phyloP scores from a whole-genome alignment of 305 asterid genomes.

The Solanum chacoense region DNA sequence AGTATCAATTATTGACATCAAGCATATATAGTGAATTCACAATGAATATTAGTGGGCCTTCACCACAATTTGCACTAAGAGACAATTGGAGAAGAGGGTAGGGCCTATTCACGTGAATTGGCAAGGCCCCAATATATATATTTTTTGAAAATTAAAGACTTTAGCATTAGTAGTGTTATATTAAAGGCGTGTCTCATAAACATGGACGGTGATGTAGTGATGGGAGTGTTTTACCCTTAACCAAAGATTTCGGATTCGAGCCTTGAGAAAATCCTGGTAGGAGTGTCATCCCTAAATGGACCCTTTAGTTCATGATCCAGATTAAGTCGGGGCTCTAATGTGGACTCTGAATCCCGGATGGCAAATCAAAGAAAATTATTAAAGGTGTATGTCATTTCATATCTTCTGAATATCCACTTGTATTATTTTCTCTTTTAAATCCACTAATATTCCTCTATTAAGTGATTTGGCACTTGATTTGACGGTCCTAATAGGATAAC shows the following conservation, averaged over 20 bases:
- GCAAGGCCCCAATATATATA: slow-evolving; percentile 1
- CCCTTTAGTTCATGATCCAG: no score
- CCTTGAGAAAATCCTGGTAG: no score
- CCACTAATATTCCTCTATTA: neutral
- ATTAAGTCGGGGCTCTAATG: neutral
- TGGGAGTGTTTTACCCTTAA: no score
- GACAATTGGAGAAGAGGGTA: slow-evolving; percentile 28
- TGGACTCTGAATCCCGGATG: neutral
- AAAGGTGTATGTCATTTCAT: neutral
- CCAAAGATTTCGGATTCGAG: accelerated
- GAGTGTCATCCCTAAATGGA: neutral
- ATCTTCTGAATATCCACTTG: neutral
- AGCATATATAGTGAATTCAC: neutral
- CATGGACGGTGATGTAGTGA: neutral
- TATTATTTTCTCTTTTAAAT: neutral
- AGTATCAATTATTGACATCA: slow-evolving; percentile 5
- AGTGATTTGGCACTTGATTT: neutral
- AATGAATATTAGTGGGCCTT: slow-evolving; percentile 14
- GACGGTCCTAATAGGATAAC: neutral
- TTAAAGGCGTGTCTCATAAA: neutral
- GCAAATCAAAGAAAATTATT: neutral
- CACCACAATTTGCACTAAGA: slow-evolving; percentile 6
- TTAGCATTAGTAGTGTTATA: neutral
- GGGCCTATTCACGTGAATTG: slow-evolving; percentile 39
- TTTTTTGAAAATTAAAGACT: neutral